Conservation (phyloP, 1,139 yeast genomes). For the Wickerhamomyces sp. region DNA sequence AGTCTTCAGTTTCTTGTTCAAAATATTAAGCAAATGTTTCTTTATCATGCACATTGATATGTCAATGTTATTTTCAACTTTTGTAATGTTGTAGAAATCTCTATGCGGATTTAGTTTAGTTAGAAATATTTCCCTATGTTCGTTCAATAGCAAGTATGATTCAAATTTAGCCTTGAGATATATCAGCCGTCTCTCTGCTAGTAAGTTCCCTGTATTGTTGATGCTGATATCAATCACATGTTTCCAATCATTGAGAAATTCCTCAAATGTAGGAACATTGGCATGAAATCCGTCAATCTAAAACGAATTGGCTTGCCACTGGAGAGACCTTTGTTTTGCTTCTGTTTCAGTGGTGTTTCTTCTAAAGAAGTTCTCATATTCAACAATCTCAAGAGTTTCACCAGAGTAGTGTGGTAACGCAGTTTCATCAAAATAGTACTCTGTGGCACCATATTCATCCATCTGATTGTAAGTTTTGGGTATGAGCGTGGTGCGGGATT, state of each 20-base stretch:
- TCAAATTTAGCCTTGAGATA: conserved; percentile 20
- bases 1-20: conserved; percentile 16
- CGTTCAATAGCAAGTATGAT: conserved; percentile 18
- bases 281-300: conserved; percentile 8
- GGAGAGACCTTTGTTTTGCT: background rate
- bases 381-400: conserved; percentile 16
- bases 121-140: conserved; percentile 16
- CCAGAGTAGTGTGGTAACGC: conserved; percentile 21
- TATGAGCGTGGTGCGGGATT: conserved; percentile 14
- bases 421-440: conserved; percentile 19
- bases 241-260: conserved; percentile 18
- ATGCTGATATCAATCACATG: conserved; percentile 11
- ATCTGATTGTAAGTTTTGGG: conserved; percentile 12
- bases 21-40: conserved; percentile 17
- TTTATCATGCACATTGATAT: conserved; percentile 23
- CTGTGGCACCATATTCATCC: conserved; percentile 21
- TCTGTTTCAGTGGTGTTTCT: background rate
- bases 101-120: conserved; percentile 24
- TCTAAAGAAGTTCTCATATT: conserved; percentile 6
- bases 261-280: conserved; percentile 11
- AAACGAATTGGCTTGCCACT: background rate
- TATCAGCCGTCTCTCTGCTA: conserved; percentile 14
- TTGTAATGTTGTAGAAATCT: conserved; percentile 22
- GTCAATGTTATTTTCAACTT: conserved; percentile 21
- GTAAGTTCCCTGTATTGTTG: conserved; percentile 6